Base-by-base conservation (phyloP, 352 stramenopile species). In the Pythium coloratum region DNA sequence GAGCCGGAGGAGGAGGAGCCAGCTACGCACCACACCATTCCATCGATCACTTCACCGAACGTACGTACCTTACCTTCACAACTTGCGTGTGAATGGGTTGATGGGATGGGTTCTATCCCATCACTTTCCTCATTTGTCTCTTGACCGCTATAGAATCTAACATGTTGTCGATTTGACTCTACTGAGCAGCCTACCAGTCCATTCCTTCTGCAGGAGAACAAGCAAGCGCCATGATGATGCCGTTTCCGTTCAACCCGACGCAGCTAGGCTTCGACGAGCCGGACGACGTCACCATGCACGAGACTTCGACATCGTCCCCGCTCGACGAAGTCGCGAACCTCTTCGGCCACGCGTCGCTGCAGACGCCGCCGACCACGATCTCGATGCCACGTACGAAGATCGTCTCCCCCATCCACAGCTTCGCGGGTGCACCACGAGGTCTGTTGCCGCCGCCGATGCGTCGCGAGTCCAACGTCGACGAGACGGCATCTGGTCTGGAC, bases 331-430 rank as follows among this genome's bases (percentile, higher is more conserved):
- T 72, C 20, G 58, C 66, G 54, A 63, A 56, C 24, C 49, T 73
- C 4, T 69, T 75, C 26, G 55, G 64, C 69, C 54, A 68, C 44
- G 53, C 68, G 14, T 67, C 62, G 38, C 55, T 75, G 36, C 70
- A 69, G 69, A 75, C 69, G 32, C 69, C 69, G n/a, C 69, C 69
- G 16, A 75, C 59, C 8, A 55, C 69, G 24, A 55, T 68, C 46
- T 62, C 54, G 8, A 62, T 69, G 16, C 69, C 69, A 14, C 58
- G 69, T 20, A 71, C 59, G 55, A 67, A 60, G 3, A 75, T 75
- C 18, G 69, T 75, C 3, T 75, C 69, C 44, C 69, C 69, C 6
- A 53, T 71, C 2, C 70, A 71, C 59, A 42, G 36, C 30, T 70
- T 69, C 38, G 63, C 53, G 0, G 42, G 42, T 3, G 42, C 42